These are phyloP conservation scores for Boletellus deceptivus DNA, from an alignment of 1,284 basidiomycete species.

Conservation along the genomic window DNA sequence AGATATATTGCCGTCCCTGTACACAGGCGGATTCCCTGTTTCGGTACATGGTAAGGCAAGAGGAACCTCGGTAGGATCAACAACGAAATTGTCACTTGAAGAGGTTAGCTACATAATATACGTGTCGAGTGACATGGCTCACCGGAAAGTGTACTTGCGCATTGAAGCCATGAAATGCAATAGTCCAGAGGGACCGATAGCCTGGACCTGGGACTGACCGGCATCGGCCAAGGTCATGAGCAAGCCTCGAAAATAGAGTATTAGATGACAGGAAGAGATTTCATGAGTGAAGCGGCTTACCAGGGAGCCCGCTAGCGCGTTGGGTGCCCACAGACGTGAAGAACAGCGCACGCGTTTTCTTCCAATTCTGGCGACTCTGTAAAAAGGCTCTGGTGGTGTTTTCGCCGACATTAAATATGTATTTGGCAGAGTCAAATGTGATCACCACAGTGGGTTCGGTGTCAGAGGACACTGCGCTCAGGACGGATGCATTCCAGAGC, in stretches of 20 bases:
- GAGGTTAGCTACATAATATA: not conserved
- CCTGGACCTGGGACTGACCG: slow-evolving; percentile 51
- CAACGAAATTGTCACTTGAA: slow-evolving; percentile 46
- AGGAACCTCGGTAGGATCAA: slow-evolving; percentile 50
- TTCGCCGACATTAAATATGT: slow-evolving; percentile 86
- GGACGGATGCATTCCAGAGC: slow-evolving; percentile 61
- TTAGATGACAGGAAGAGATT: not conserved
- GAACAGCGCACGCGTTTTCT: slow-evolving; percentile 69
- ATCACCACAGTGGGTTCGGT: slow-evolving; percentile 76
- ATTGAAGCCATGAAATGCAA: slow-evolving; percentile 71
- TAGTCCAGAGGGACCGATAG: slow-evolving; percentile 74
- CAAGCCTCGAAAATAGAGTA: slow-evolving; percentile 48
- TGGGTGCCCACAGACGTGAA: slow-evolving; percentile 65
- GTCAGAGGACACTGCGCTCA: slow-evolving; percentile 63
- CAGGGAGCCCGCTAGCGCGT: slow-evolving; percentile 66
- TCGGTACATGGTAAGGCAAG: slow-evolving; percentile 24
- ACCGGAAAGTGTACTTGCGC: slow-evolving; percentile 65
- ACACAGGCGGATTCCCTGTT: slow-evolving; percentile 42
- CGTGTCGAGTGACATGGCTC: slow-evolving; percentile 16
- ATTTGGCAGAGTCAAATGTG: slow-evolving; percentile 75
- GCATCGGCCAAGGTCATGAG: slow-evolving; percentile 84
- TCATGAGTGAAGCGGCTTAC: slow-evolving; percentile 40
- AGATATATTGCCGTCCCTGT: slow-evolving; percentile 61
- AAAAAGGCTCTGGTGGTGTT: slow-evolving; percentile 73
- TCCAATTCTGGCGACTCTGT: slow-evolving; percentile 65